Evolutionary conservation across 352 stramenopile species (phyloP), one percentile per base, ranked within the genome.

Genomic region (Phytophthora meadii): DNA sequence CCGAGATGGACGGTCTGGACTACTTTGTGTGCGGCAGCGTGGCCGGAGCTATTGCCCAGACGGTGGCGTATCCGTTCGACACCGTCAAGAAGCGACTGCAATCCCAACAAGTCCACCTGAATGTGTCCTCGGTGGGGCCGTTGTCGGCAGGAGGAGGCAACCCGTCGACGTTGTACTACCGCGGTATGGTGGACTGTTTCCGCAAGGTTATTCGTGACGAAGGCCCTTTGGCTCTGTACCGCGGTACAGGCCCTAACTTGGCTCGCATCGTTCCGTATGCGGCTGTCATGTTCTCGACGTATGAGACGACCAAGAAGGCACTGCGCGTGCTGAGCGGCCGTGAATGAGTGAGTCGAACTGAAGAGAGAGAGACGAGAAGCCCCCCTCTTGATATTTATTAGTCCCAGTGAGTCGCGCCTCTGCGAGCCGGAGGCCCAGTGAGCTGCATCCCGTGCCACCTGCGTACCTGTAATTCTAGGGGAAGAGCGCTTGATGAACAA

Each of bases 41-140:
- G 17, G 77, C 87, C 0, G 85, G 85, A 10, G 85, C 84, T 5
- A 73, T 92, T 39, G 87, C 83, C 7, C 87, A 95, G 72, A 91
- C 85, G n/a, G 85, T 91, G 17, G 80, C 85, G 32, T 95, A 95
- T 61, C 85, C 87, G 45, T 95, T 95, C 54, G 85, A 95, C 61
- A 90, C 81, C 30, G 80, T 95, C 19, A 93, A 93, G 68, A 93
- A 92, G 66, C 81, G 86, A 5, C 79, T 95, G 46, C 87, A 95
- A 67, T 76, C 60, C 3, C 81, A 92, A 60, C 53, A 74, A 19
- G 55, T 76, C 12, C 56, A 70, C 17, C 32, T 70, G 42, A 68
- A 69, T 40, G 52, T 54, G 34, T 68, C 68, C 22, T 47, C 8
- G 22, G 60, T 57, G 27, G 68, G 68, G 4, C 56, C 55, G 9